Evolutionary conservation across 108 stramenopile genomes (phyloP).

Genomic region (Parietichytrium sp.): DNA sequence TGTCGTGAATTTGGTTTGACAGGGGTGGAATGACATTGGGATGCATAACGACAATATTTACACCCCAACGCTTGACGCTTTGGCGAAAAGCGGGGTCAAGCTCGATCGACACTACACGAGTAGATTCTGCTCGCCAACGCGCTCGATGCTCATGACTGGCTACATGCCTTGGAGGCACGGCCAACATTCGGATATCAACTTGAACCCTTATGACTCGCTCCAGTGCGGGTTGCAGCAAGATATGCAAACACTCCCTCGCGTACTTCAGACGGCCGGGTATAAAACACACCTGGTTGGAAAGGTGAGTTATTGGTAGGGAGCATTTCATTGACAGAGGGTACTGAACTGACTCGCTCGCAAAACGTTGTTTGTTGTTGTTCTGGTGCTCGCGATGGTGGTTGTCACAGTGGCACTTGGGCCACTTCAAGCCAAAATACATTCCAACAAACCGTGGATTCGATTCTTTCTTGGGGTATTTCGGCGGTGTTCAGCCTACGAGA

Average conservation of each 20-base stretch:
- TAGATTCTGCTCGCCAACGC: conserved; percentile 48
- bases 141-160: neutral
- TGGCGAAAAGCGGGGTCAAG: neutral
- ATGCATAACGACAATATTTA: neutral
- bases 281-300: conserved; percentile 37
- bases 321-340: too few relatives aligned
- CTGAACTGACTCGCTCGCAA: too few relatives aligned
- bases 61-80: neutral
- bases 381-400: too few relatives aligned
- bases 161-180: neutral
- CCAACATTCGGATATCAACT: conserved; percentile 39
- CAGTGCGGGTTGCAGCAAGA: neutral
- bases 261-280: neutral
- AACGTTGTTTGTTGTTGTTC: too few relatives aligned
- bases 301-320: too few relatives aligned
- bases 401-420: conserved; percentile 40
- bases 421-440: neutral
- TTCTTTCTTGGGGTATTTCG: conserved; percentile 36
- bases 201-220: neutral
- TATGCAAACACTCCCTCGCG: conserved; percentile 6
- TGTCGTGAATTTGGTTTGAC: too few relatives aligned
- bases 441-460: conserved; percentile 44
- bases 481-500: conserved; percentile 30
- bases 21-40: conserved; percentile 16
- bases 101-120: conserved; percentile 20